Conservation (phyloP, 208 protist species). For the Lotmaria passim region DNA sequence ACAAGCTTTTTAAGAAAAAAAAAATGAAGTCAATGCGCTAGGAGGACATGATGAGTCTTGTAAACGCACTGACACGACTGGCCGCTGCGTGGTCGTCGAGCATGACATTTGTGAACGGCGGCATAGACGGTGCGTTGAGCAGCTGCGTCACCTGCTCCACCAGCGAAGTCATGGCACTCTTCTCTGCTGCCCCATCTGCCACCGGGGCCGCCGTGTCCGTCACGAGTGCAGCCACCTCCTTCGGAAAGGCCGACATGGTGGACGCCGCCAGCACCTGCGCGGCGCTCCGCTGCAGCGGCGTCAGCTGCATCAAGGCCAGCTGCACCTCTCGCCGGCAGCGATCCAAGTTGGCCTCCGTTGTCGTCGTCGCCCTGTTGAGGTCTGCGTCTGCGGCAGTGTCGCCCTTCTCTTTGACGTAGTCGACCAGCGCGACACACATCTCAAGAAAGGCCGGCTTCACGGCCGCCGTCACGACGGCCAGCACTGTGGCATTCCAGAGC, state of each 20-base stretch:
- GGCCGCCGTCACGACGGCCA: constrained; percentile 10
- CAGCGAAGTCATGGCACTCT: background rate
- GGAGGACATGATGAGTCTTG: background rate
- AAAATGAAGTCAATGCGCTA: constrained; percentile 7
- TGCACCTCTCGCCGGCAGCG: constrained; percentile 12
- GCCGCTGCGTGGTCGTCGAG: background rate
- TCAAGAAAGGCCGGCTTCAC: constrained; percentile 12
- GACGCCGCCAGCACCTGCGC: constrained; percentile 20
- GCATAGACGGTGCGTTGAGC: constrained; percentile 11
- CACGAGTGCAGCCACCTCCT: constrained; percentile 1
- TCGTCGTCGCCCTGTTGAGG: background rate
- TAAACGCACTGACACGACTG: constrained; percentile 4
- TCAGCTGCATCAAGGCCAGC: constrained; percentile 20
- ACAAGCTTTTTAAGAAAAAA: constrained; percentile 6
- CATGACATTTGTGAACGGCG: background rate
- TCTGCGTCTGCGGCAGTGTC: background rate
- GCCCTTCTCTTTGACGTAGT: background rate
- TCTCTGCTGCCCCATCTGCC: background rate
- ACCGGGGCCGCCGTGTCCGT: background rate
- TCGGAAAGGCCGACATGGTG: constrained; percentile 12
- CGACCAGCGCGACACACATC: constrained; percentile 68
- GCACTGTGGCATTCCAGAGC: constrained; percentile 16
- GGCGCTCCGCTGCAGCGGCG: constrained; percentile 10
- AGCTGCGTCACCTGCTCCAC: constrained; percentile 13
- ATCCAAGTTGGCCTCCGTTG: background rate